Evolutionary conservation across 2,329 filamentous ascomycete species (phyloP).

Genomic region (Verticillium zaregamsianum): DNA sequence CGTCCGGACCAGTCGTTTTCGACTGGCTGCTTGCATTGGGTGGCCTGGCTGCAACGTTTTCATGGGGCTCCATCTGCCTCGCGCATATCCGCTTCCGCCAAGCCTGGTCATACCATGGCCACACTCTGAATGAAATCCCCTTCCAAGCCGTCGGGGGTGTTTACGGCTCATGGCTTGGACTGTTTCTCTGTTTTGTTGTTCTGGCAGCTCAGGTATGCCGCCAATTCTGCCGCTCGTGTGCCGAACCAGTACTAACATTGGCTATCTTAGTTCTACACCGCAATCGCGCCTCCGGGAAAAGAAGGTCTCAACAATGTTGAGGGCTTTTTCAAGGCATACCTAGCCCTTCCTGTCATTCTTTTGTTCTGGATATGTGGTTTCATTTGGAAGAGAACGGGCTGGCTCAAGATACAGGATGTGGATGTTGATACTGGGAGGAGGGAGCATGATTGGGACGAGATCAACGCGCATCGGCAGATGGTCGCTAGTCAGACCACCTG

Average conservation of each 20-base stretch:
- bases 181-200: conserved; percentile 52
- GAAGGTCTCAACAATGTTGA: conserved; percentile 28
- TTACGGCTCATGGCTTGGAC: conserved; percentile 59
- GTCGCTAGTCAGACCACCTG: conserved; percentile 42
- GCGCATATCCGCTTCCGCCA: conserved; percentile 65
- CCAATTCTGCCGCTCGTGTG: background rate
- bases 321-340: conserved; percentile 50
- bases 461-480: conserved; percentile 42
- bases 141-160: conserved; percentile 60
- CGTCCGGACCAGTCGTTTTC: conserved; percentile 48
- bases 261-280: conserved; percentile 34
- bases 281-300: conserved; percentile 27
- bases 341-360: conserved; percentile 50
- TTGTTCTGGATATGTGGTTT: conserved; percentile 52
- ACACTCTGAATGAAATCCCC: conserved; percentile 61
- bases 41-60: conserved; percentile 61
- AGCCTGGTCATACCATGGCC: conserved; percentile 59
- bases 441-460: conserved; percentile 57
- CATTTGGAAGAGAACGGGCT: conserved; percentile 59
- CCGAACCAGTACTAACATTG: background rate
- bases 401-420: conserved; percentile 54
- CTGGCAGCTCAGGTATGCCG: conserved; percentile 44
- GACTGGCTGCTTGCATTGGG: conserved; percentile 65
- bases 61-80: conserved; percentile 66
- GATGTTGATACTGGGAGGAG: conserved; percentile 64